Conservation (phyloP, 2,329 filamentous ascomycete genomes). For the Ceratocystis cacaofunesta region DNA sequence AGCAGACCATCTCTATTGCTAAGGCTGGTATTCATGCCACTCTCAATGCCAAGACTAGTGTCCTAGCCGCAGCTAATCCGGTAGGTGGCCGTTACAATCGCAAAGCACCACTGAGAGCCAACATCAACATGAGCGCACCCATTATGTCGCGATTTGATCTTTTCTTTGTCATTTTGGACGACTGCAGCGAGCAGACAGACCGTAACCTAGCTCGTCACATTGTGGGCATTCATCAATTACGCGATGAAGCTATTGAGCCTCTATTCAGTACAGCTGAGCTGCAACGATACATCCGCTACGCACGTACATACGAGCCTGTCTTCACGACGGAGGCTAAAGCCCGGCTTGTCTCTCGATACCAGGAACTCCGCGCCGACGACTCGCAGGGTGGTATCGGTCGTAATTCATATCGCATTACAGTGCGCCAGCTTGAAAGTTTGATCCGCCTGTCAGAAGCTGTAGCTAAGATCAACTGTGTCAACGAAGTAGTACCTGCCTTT, state of each 20-base stretch:
- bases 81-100: conserved; percentile 95
- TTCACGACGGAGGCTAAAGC: conserved; percentile 80
- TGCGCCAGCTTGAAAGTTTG: conserved; percentile 87
- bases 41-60: conserved; percentile 85
- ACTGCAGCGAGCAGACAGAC: conserved; percentile 86
- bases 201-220: conserved; percentile 89
- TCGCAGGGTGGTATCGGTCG: conserved; percentile 84
- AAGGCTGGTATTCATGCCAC: conserved; percentile 98
- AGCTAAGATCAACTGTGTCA: conserved; percentile 91
- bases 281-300: conserved; percentile 94
- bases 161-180: conserved; percentile 94
- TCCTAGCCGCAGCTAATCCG: conserved; percentile 90
- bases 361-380: conserved; percentile 84
- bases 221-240: conserved; percentile 79
- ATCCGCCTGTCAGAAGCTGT: conserved; percentile 96
- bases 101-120: conserved; percentile 80
- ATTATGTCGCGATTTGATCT: conserved; percentile 99
- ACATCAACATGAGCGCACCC: conserved; percentile 96
- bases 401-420: conserved; percentile 95
- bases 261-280: conserved; percentile 94
- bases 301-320: conserved; percentile 81
- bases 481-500: conserved; percentile 71
- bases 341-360: conserved; percentile 81
- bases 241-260: conserved; percentile 79
- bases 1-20: conserved; percentile 97